Base-by-base conservation (phyloP, 306 rosid species). In the Arachis stenosperma region DNA sequence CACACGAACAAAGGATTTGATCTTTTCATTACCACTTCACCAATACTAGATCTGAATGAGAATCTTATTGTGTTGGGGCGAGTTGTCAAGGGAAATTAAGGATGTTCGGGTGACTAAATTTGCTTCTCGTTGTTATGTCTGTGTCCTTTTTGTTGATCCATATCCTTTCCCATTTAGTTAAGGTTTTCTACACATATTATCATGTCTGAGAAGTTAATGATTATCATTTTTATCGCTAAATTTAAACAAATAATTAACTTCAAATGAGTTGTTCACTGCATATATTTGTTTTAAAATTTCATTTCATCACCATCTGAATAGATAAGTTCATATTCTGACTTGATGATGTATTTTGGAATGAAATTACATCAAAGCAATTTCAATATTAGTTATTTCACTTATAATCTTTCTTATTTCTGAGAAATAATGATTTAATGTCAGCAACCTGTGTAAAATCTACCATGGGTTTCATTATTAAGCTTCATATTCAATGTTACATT, bases 21-120 rank as follows among this genome's bases (percentile, higher is more conserved):
- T 84, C 89, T 95, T 77, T 90, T 91, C 72, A 90, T 95, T 67
- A 95, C 99, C 44, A 95, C 99, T 69, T 97, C 99, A 54, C 99
- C 99, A 1, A 95, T 95, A 57, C 98, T 98, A 27, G 96, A 91
- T 85, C 79, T 95, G 64, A 90, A 82, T 14, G 98, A 95, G 81
- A 90, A 90, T 86, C 86, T 91, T 60, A 75, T 81, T 71, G 90
- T 94, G 75, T 94, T 94, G 63, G 99, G 99, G 40, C 96, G 74
- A 48, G 98, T 94, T 73, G 12, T 94, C 82, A 88, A 84, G 88
- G 98, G 98, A 75, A 91, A 89, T 79, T 33, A 71, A 71, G 86
- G 92, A 94, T 75, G 97, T 94, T 65, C 98, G 91, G 98, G 98
- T 94, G 84, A 78, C 41, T 51, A 60, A 43, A 64, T 48, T 71